phyloP scores from a whole-genome alignment of 208 protist species.

The Leishmania tropica region DNA sequence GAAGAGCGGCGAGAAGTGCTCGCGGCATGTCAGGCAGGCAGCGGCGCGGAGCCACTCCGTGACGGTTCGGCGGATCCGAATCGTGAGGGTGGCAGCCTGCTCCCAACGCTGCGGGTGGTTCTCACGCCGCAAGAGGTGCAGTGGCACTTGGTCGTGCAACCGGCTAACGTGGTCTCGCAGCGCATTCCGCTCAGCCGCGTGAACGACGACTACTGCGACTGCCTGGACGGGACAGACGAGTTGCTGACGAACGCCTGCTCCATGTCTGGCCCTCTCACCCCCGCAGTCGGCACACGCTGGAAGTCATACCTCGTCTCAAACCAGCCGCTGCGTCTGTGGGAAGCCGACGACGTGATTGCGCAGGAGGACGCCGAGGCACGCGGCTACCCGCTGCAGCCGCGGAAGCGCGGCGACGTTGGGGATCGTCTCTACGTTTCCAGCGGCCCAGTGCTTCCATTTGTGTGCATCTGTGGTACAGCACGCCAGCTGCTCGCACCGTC shows the following conservation, averaged over 20 bases:
- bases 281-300: conserved; percentile 45
- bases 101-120: conserved; percentile 54
- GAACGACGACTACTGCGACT: conserved; percentile 90
- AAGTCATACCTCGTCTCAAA: conserved; percentile 52
- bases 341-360: conserved; percentile 27
- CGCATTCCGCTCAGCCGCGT: conserved; percentile 52
- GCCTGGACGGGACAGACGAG: conserved; percentile 79
- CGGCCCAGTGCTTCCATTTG: conserved; percentile 63
- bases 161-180: conserved; percentile 53
- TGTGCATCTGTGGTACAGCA: conserved; percentile 34
- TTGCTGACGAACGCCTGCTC: conserved; percentile 77
- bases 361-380: conserved; percentile 24
- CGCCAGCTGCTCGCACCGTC: conserved; percentile 63
- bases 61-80: neutral
- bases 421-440: conserved; percentile 24
- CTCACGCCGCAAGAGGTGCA: conserved; percentile 51
- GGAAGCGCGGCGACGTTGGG: conserved; percentile 32
- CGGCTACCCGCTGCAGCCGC: conserved; percentile 14
- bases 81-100: neutral
- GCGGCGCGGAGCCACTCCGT: neutral
- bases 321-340: conserved; percentile 49
- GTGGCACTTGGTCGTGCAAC: conserved; percentile 38
- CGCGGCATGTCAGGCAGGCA: conserved; percentile 40
- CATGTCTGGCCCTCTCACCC: conserved; percentile 57
- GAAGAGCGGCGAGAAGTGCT: conserved; percentile 38